These are phyloP conservation scores for Sporodiniella umbellata DNA, from an alignment of 371 early-diverging fungal species.

Conservation along the genomic window DNA sequence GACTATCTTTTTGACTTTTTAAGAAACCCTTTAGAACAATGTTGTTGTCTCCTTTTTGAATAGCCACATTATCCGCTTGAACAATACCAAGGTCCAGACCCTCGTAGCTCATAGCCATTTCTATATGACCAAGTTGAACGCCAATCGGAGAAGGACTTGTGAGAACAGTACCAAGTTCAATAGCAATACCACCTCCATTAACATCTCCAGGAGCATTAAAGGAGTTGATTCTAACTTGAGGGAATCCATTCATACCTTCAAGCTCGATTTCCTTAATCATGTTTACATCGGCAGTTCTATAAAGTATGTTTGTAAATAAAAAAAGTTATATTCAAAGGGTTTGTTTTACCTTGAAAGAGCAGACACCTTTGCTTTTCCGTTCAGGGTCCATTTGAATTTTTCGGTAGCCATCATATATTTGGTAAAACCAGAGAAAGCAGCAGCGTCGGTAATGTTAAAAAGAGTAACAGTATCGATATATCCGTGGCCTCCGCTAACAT, in stretches of 20 bases:
- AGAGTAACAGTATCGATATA: slow-evolving; percentile 22
- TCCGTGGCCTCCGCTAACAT: slow-evolving; percentile 46
- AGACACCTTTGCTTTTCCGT: slow-evolving; percentile 43
- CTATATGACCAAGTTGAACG: slow-evolving; percentile 50
- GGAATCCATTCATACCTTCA: slow-evolving; percentile 49
- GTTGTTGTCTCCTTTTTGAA: slow-evolving; percentile 40
- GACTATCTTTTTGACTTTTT: slow-evolving; percentile 33
- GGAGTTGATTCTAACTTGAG: slow-evolving; percentile 43
- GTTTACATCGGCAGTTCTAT: slow-evolving; percentile 29
- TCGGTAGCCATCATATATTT: slow-evolving; percentile 44
- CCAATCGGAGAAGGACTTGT: slow-evolving; percentile 56
- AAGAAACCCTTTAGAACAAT: slow-evolving; percentile 49
- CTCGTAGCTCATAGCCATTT: slow-evolving; percentile 39
- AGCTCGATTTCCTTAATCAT: slow-evolving; percentile 24
- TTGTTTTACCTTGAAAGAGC: slow-evolving; percentile 39
- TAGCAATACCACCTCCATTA: slow-evolving; percentile 49
- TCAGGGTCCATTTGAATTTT: slow-evolving; percentile 47
- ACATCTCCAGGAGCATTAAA: slow-evolving; percentile 53
- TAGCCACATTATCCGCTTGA: slow-evolving; percentile 32
- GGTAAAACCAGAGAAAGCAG: slow-evolving; percentile 42
- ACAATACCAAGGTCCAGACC: slow-evolving; percentile 47
- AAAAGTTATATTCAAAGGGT: not conserved
- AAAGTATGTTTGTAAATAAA: too few species aligned
- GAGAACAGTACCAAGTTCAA: slow-evolving; percentile 47
- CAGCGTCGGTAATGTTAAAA: slow-evolving; percentile 36